These are phyloP conservation scores for Aegilops bicornis DNA, from an alignment of 176 grass and related monocot genomes.

Conservation along the genomic window DNA sequence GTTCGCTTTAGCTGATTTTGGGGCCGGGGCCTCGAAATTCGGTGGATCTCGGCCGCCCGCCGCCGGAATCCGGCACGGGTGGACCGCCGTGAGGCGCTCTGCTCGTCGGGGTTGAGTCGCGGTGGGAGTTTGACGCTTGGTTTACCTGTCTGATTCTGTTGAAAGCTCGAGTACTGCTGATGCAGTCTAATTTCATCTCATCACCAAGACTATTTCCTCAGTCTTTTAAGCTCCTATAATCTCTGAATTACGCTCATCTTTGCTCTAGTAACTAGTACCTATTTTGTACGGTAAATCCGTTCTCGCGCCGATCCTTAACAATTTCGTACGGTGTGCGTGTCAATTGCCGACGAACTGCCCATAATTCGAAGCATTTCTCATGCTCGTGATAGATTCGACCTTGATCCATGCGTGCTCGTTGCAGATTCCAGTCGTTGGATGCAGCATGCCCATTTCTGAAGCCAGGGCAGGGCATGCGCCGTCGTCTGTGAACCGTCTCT, in stretches of 20 bases:
- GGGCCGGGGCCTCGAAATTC: neutral
- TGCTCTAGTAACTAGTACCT: neutral
- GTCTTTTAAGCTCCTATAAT: neutral
- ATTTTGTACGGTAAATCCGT: neutral
- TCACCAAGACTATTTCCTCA: neutral
- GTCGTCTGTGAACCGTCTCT: slow-evolving; percentile 5
- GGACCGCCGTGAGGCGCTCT: neutral
- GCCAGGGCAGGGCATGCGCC: slow-evolving; percentile 31
- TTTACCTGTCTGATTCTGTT: neutral
- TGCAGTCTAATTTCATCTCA: neutral
- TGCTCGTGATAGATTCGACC: neutral
- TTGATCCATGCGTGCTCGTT: slow-evolving; percentile 12
- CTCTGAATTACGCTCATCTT: neutral
- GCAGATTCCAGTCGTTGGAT: slow-evolving; percentile 38
- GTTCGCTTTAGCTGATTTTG: neutral
- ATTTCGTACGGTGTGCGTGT: neutral
- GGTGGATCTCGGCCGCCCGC: slow-evolving; percentile 20
- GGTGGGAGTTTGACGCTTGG: neutral
- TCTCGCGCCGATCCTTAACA: neutral
- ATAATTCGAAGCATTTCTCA: slow-evolving; percentile 22
- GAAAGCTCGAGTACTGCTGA: neutral
- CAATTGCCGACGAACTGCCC: neutral
- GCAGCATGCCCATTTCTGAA: slow-evolving; percentile 37
- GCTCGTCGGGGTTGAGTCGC: neutral
- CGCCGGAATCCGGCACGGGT: slow-evolving; percentile 11